Evolutionary conservation across 345 rosid genomes (phyloP), one percentile per base, ranked within the genome.

Genomic region (Rhodamnia argentea): DNA sequence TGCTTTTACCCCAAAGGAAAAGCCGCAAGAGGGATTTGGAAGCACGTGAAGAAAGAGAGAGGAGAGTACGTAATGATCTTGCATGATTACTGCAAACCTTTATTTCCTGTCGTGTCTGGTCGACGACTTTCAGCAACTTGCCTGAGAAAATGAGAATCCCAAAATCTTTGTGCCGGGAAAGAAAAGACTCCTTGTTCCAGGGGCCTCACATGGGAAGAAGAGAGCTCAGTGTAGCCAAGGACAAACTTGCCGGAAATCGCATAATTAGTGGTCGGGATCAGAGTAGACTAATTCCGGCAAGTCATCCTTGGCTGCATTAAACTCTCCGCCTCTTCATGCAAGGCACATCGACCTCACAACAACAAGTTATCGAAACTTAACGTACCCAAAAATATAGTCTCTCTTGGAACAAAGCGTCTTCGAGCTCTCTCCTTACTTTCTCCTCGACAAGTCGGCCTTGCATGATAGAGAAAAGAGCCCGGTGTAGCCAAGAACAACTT

Each of bases 261-360:
- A 37, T 37, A 37, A 37, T 37, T 37, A 37, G 40, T 37, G 20
- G 3, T 13, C 10, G 13, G 12, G 37, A 12, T 8, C 0, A 2
- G 13, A 51, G 10, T 83, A 27, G 4, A 55, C 84, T 10, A 52
- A 55, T 83, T 51, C 89, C 89, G 89, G 89, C 89, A 88, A 85
- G 87, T 88, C 89, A 87, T 87, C 89, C 89, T 87, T 87, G 89
- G 89, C 89, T 87, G 87, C 87, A 59, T 50, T 75, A 53, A 53
- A 70, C 87, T 87, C 87, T 85, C 89, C 54, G 26, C 85, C 82
- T 50, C 85, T 55, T 83, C 89, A 85, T 87, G 86, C 87, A 88
- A 59, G 82, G 37, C 86, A 47, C 24, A 42, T n/a, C 74, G 12
- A 42, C 52, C 37, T 27, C 18, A 26, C 55, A 82, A 14, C 57